Percentiles rank a stretch among this genome's conserved stretches.
phyloP scores from a whole-genome alignment of 2,329 filamentous ascomycete species.

The Epichloe gansuensis region DNA sequence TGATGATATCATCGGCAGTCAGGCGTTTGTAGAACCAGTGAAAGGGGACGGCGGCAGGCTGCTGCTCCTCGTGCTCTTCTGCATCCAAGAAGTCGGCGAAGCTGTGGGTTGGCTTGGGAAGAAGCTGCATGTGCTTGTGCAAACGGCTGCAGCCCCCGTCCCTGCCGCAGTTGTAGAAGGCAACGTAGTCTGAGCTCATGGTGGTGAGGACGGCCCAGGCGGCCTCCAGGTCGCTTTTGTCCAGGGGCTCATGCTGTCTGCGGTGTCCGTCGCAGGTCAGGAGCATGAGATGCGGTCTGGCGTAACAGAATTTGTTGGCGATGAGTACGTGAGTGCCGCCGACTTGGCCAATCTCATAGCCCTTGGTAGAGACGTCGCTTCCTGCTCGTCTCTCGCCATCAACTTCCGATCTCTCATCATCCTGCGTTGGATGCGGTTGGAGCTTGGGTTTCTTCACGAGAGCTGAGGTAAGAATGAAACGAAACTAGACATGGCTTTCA shows the following conservation, averaged over 20 bases:
- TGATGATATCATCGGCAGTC: constrained; percentile 4
- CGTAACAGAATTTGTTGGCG: constrained; percentile 36
- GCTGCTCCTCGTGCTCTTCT: not conserved
- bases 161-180: constrained; percentile 34
- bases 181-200: constrained; percentile 20
- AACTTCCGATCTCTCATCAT: not conserved
- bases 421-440: not conserved
- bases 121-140: constrained; percentile 36
- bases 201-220: constrained; percentile 20
- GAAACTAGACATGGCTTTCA: constrained; percentile 2
- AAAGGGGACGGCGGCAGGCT: constrained; percentile 20
- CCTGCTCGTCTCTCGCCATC: constrained; percentile 12
- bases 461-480: constrained; percentile 4
- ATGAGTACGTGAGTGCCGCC: constrained; percentile 30
- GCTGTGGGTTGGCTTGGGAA: constrained; percentile 15
- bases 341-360: constrained; percentile 27
- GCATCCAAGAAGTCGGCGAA: constrained; percentile 15
- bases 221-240: constrained; percentile 26
- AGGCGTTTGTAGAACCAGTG: constrained; percentile 21
- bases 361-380: constrained; percentile 29
- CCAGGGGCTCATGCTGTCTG: constrained; percentile 31
- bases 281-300: constrained; percentile 33
- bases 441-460: constrained; percentile 6
- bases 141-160: constrained; percentile 31
- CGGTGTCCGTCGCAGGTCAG: constrained; percentile 32